Base-by-base conservation (phyloP, 768 basidiomycete species). In the Tulasnella sp. region DNA sequence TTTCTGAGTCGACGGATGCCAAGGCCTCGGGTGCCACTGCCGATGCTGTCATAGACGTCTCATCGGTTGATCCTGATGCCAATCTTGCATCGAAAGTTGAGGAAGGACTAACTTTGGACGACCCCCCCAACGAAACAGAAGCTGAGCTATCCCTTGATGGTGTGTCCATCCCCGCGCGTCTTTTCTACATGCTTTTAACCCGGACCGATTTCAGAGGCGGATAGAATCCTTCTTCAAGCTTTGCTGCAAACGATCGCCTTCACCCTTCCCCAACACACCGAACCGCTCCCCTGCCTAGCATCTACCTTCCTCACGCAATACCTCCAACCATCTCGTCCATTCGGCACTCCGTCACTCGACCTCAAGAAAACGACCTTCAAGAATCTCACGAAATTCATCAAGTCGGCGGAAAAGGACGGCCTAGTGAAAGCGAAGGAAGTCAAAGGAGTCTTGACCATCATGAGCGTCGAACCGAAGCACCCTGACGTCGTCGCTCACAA, bases 291-390 rank as follows among this genome's bases (percentile, higher is more conserved):
- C 78, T 86, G 44, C 1, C 85, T 87, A 0, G 64, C 83, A 0
- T 83, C 86, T 0, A 78, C 85, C 1, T 91, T 94, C 77, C 44
- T 70, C 16, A 47, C 69, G 8, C 35, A 29, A 5, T 37, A 40
- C 36, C 59, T 66, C 93, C 94, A 0, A 88, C 95, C 59, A 82
- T 89, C 0, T 86, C 92, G 0, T 90, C 91, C 12, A 83, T 83
- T 0, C 87, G 95, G 75, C 94, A 94, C 80, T 86, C 90, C 7
- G 84, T 83, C 19, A 84, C 32, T 76, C 76, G 4, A 78, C 78
- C 89, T 95, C 79, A 94, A 90, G 76, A 84, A 89, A 11, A 94
- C 92, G 0, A 84, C 84, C 1, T 86, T 88, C 82, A 97, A 95
- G 80, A 91, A 92, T 11, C 83, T 95, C 22, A 84, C 88, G 1